A percentile compares a stretch with the other conserved stretches of the same genome.
These are phyloP conservation scores for Stylonectria norvegica DNA, from an alignment of 2,329 filamentous ascomycete genomes.

Conservation along the genomic window DNA sequence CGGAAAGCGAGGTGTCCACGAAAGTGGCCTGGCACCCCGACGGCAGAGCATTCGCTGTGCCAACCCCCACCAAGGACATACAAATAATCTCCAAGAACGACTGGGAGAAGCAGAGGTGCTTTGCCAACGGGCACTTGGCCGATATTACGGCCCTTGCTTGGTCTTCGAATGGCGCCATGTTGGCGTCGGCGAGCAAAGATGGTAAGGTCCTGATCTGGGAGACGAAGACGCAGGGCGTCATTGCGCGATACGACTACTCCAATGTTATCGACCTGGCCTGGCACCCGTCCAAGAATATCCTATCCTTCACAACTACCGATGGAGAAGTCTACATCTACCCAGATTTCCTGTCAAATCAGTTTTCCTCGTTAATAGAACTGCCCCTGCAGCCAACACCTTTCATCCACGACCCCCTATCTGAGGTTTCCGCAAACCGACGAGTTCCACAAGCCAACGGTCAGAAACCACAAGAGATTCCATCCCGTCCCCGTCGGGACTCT, in stretches of 20 bases:
- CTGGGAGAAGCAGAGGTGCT: slow-evolving; percentile 81
- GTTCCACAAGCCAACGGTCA: slow-evolving; percentile 52
- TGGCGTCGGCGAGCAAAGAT: slow-evolving; percentile 68
- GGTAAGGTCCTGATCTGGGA: slow-evolving; percentile 81
- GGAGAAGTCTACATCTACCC: slow-evolving; percentile 91
- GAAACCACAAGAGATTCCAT: slow-evolving; percentile 45
- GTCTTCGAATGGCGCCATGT: slow-evolving; percentile 90
- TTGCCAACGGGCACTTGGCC: slow-evolving; percentile 74
- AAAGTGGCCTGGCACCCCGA: slow-evolving; percentile 89
- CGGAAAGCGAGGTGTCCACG: slow-evolving; percentile 68
- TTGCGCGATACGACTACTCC: slow-evolving; percentile 74
- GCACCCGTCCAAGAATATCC: slow-evolving; percentile 84
- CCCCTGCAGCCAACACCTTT: slow-evolving; percentile 74
- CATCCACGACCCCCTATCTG: slow-evolving; percentile 73
- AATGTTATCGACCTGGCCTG: slow-evolving; percentile 84
- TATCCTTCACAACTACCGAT: slow-evolving; percentile 88
- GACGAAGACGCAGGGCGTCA: slow-evolving; percentile 76
- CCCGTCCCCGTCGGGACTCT: slow-evolving; percentile 57
- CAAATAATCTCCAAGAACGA: slow-evolving; percentile 84
- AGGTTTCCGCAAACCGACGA: slow-evolving; percentile 64
- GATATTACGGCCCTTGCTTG: slow-evolving; percentile 86
- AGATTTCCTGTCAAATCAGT: slow-evolving; percentile 61
- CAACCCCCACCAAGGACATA: slow-evolving; percentile 77
- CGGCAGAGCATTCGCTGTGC: slow-evolving; percentile 82
- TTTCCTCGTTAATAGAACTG: slow-evolving; percentile 53